phyloP scores from a whole-genome alignment of 306 rosid species.

The Vachellia collinsii region DNA sequence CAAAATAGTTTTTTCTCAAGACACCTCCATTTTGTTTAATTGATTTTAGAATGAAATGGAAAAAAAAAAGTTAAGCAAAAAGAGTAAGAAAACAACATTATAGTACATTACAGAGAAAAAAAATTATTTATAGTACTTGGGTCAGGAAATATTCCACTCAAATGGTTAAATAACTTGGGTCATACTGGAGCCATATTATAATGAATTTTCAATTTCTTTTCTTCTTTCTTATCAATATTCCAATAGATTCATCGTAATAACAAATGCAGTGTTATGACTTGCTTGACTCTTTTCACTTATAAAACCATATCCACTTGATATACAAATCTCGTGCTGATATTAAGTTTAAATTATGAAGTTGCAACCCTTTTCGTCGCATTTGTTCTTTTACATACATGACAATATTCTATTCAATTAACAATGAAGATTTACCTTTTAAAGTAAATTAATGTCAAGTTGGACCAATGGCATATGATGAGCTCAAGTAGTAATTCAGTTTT shows the following conservation, averaged over 20 bases:
- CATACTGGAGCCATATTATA: too few species aligned
- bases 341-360: conserved; percentile 21
- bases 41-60: too few species aligned
- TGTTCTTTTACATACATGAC: not conserved
- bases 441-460: conserved; percentile 2
- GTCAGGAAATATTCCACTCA: too few species aligned
- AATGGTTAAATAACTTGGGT: too few species aligned
- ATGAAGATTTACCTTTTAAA: conserved; percentile 17
- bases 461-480: conserved; percentile 21
- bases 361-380: not conserved
- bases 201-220: too few species aligned
- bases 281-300: not conserved
- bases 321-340: conserved; percentile 4
- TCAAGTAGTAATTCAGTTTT: conserved; percentile 27
- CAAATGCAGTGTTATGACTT: not conserved
- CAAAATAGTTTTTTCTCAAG: too few species aligned
- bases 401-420: conserved; percentile 15
- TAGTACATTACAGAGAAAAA: too few species aligned
- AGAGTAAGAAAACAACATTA: too few species aligned
- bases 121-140: too few species aligned
- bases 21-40: too few species aligned
- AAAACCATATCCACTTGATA: conserved; percentile 1
- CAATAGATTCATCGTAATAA: conserved; percentile 21
- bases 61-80: too few species aligned
- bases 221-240: too few species aligned